These are phyloP conservation scores for Ogataea naganishii DNA, from an alignment of 805 yeast species.

Conservation along the genomic window DNA sequence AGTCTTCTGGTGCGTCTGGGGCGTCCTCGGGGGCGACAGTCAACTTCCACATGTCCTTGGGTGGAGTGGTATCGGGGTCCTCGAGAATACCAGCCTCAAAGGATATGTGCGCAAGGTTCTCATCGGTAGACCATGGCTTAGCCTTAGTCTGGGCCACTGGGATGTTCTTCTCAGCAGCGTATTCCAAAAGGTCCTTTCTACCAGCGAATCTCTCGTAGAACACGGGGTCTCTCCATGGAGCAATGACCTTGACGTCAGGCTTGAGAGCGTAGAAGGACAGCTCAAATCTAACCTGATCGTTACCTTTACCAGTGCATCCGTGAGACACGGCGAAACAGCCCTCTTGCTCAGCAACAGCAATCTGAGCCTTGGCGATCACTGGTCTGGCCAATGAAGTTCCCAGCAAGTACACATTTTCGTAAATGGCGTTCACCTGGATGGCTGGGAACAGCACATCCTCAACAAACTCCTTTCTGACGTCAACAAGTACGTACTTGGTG, in stretches of 20 bases:
- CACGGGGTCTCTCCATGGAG: constrained; percentile 98
- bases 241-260: constrained; percentile 94
- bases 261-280: constrained; percentile 93
- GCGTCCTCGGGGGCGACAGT: constrained; percentile 95
- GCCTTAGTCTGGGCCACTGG: constrained; percentile 97
- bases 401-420: constrained; percentile 91
- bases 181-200: constrained; percentile 90
- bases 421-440: constrained; percentile 93
- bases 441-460: constrained; percentile 93
- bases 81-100: constrained; percentile 99
- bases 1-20: constrained; percentile 86
- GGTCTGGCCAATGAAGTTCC: constrained; percentile 99
- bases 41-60: constrained; percentile 99
- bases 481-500: constrained; percentile 86
- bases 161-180: constrained; percentile 85
- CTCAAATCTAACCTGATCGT: constrained; percentile 98
- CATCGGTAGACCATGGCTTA: constrained; percentile 99
- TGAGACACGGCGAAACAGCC: constrained; percentile 98
- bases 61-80: constrained; percentile 98
- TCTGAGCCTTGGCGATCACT: constrained; percentile 96
- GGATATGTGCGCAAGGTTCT: constrained; percentile 97
- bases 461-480: constrained; percentile 92
- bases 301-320: constrained; percentile 99
- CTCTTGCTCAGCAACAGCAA: constrained; percentile 91
- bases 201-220: constrained; percentile 96